Conservation (phyloP, 352 stramenopile genomes). For the Peronospora belbahrii region DNA sequence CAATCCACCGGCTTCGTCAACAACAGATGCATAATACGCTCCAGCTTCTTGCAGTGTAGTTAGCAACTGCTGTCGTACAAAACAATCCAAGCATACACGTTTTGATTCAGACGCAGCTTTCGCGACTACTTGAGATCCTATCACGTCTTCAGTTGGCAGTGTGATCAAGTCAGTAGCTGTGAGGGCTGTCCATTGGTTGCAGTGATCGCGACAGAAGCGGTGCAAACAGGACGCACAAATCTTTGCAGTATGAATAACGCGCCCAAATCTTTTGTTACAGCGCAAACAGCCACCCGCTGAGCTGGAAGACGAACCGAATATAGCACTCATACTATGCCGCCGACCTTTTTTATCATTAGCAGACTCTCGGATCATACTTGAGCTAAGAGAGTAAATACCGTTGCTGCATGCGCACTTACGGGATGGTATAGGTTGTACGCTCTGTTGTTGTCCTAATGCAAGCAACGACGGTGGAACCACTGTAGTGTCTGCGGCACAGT, state of each 20-base stretch:
- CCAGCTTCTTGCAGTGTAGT: slow-evolving; percentile 30
- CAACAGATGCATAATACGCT: slow-evolving; percentile 28
- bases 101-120: slow-evolving; percentile 7
- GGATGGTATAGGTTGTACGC: not conserved
- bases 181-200: slow-evolving; percentile 20
- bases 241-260: slow-evolving; percentile 38
- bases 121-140: slow-evolving; percentile 4
- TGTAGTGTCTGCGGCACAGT: slow-evolving; percentile 16
- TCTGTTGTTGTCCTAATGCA: not conserved
- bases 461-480: slow-evolving; percentile 9
- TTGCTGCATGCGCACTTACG: slow-evolving; percentile 16
- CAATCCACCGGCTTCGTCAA: slow-evolving; percentile 43
- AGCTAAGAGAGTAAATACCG: slow-evolving; percentile 13
- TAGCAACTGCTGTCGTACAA: slow-evolving; percentile 45
- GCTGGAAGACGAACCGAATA: slow-evolving; percentile 3
- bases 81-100: slow-evolving; percentile 43
- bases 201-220: slow-evolving; percentile 46
- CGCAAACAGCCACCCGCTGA: slow-evolving; percentile 27
- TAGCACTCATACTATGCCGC: slow-evolving; percentile 16
- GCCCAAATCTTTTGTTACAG: slow-evolving; percentile 38
- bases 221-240: slow-evolving; percentile 39
- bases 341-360: slow-evolving; percentile 2
- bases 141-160: not conserved
- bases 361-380: slow-evolving; percentile 8
- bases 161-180: slow-evolving; percentile 14